These are phyloP conservation scores for Tetragonia tetragonoides DNA, from an alignment of 148 eudicot species.

Conservation along the genomic window DNA sequence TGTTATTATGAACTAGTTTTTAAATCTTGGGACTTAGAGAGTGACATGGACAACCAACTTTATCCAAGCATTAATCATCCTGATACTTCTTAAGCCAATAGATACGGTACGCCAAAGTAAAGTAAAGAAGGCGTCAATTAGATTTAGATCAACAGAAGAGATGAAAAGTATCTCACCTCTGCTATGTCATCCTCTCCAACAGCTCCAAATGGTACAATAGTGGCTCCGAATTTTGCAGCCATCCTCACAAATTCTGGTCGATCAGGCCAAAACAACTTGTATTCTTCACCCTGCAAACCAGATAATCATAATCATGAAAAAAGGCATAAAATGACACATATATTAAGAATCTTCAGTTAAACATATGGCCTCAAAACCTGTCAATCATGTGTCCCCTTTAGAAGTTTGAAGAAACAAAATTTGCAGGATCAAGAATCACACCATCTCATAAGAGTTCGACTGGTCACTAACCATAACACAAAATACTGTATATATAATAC, in stretches of 20 bases:
- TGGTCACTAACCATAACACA: neutral
- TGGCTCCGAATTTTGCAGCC: constrained; percentile 95
- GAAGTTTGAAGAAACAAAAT: neutral
- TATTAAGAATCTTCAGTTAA: too few species aligned
- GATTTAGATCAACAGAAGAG: constrained; percentile 4
- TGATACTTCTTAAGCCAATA: neutral
- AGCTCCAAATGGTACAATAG: constrained; percentile 90
- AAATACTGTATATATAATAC: neutral
- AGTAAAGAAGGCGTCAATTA: neutral
- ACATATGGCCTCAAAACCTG: too few species aligned
- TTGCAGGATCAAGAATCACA: too few species aligned
- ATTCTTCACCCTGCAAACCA: constrained; percentile 73
- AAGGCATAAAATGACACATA: too few species aligned
- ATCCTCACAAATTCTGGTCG: constrained; percentile 92
- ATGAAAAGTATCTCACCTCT: constrained; percentile 43
- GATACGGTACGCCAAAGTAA: neutral
- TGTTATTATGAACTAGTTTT: too few species aligned
- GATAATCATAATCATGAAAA: neutral
- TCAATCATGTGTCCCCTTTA: neutral
- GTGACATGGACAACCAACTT: too few species aligned
- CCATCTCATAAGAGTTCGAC: neutral
- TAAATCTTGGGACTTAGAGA: too few species aligned
- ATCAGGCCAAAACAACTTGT: constrained; percentile 88
- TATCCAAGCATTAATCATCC: neutral
- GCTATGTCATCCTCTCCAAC: constrained; percentile 88